Evolutionary conservation across 1,139 yeast species (phyloP), one percentile per base, ranked within the genome.

Genomic region (Zygotorulaspora mrakii): DNA sequence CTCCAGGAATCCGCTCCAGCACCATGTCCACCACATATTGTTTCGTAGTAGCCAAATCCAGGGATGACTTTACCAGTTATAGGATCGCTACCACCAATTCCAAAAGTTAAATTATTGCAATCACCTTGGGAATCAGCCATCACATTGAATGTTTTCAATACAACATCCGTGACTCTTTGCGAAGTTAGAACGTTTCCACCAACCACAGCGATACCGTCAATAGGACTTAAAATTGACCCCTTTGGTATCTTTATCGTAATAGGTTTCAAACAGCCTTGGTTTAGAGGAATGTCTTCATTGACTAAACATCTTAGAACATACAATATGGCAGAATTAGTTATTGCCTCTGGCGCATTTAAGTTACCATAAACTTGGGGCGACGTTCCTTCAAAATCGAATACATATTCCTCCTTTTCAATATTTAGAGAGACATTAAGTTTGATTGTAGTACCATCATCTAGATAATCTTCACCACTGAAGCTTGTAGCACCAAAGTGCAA

Each of bases 121-220:
- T 84, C 81, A 29, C 87, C 85, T 52, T 83, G 89, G 3, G 89
- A 82, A 45, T 80, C 84, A 1, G 83, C 95, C 57, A 84, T 82
- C 4, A 85, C 84, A 46, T 74, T 71, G 57, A 85, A 84, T 0
- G 94, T 87, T 52, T 77, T 77, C 53, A 86, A 68, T 44, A 85
- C 73, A 3, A 82, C 88, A 61, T 85, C 95, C 1, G 87, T 83
- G 30, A 86, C 78, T 46, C 94, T 70, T 62, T 86, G 95, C 1
- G 91, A 79, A 0, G 95, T 85, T 61, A 82, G 82, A n/a, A 84
- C 94, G 58, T 85, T 86, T 5, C 94, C 94, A 20, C 94, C 95
- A 7, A 84, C 94, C 3, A 83, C 88, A 1, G 95, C 95, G 12
- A 91, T 91, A 34, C 82, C 86, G 28, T 70, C 71, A 1, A 81